Conservation (phyloP, 176 grass and related monocot genomes). For the Oryza glaberrima region DNA sequence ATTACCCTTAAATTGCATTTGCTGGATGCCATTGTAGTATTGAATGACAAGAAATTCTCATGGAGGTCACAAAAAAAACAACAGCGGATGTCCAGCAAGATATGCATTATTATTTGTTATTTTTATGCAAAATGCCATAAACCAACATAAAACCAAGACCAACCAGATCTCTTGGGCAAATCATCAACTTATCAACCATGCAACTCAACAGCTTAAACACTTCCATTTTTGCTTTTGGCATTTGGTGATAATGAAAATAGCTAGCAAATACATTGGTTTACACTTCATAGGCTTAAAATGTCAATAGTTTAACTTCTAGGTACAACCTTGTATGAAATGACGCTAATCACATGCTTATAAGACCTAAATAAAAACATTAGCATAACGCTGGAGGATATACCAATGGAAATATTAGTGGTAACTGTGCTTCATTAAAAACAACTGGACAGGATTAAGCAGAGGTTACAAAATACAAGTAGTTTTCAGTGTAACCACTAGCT, state of each 20-base stretch:
- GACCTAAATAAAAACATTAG: neutral
- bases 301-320: conserved; percentile 19
- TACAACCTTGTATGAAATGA: neutral
- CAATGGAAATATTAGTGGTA: neutral
- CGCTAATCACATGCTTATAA: conserved; percentile 16
- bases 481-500: conserved; percentile 9
- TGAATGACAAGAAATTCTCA: neutral
- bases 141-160: neutral
- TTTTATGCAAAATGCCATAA: neutral
- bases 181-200: neutral
- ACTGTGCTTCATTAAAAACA: neutral
- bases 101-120: conserved; percentile 5
- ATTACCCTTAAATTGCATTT: no score
- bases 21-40: neutral
- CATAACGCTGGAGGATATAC: neutral
- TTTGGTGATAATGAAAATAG: conserved; percentile 19
- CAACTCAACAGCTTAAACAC: neutral
- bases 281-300: neutral
- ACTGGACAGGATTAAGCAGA: neutral
- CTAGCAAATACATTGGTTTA: conserved; percentile 7
- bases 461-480: neutral
- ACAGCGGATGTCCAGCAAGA: neutral
- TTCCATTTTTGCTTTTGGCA: neutral
- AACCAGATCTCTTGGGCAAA: neutral
- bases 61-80: neutral